Evolutionary conservation across 495 filamentous ascomycete genomes (phyloP).

Genomic region (Hyaloscypha hepaticicola): DNA sequence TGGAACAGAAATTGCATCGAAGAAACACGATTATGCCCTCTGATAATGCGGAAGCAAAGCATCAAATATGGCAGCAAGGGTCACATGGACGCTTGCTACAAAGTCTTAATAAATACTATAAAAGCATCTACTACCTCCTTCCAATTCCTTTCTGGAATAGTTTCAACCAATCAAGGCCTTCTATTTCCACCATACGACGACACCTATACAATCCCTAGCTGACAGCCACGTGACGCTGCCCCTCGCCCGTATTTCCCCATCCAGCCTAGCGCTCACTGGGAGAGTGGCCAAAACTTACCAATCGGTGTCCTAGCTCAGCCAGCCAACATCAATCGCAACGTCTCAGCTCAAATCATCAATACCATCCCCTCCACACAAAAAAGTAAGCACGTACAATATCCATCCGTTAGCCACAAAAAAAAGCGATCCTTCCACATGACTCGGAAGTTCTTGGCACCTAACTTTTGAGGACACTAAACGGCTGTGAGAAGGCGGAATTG

Average conservation of each 20-base stretch:
- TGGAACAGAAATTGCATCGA: not conserved
- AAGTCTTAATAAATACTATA: no score
- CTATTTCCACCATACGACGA: no score
- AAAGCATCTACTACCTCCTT: no score
- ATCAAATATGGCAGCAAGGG: no score
- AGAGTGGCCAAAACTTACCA: not conserved
- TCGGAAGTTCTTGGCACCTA: no score
- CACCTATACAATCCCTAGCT: not conserved
- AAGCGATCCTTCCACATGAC: not conserved
- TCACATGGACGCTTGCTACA: no score
- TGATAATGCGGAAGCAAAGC: no score
- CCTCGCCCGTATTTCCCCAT: not conserved
- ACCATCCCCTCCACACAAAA: not conserved
- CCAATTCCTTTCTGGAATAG: no score
- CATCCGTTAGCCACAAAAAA: no score
- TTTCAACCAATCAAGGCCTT: no score
- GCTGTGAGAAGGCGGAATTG: no score
- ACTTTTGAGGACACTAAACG: no score
- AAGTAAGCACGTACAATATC: not conserved
- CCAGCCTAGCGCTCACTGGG: conserved; percentile 1
- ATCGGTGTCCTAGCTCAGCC: not conserved
- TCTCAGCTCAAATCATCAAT: not conserved
- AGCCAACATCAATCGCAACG: not conserved
- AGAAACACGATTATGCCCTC: not conserved
- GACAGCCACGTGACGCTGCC: not conserved